A percentile compares a stretch with the other conserved stretches of the same genome.
phyloP scores from a whole-genome alignment of 495 filamentous ascomycete species.

The Podospora pseudopauciseta region DNA sequence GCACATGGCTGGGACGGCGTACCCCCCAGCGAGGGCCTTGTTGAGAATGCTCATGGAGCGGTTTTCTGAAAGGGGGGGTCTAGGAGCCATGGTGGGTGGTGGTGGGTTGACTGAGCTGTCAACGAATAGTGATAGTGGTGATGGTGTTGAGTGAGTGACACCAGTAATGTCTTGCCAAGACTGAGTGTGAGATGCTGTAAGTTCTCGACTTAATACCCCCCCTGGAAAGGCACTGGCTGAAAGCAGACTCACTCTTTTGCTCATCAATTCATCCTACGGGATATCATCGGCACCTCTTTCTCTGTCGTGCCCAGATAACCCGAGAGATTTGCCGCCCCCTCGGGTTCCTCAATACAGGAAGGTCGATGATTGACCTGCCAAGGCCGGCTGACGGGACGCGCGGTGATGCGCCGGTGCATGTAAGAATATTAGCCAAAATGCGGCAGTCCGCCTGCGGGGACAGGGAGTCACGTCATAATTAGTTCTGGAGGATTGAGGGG shows the following conservation, averaged over 20 bases:
- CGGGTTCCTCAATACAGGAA: conserved; percentile 27
- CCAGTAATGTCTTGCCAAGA: background rate
- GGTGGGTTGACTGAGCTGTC: background rate
- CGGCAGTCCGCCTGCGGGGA: conserved; percentile 21
- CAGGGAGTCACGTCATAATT: conserved; percentile 24
- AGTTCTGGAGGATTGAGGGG: conserved; percentile 16
- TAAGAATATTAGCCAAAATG: conserved; percentile 26
- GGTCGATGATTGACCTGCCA: conserved; percentile 18
- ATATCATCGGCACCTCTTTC: conserved; percentile 13
- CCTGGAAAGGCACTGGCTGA: background rate
- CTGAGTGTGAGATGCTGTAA: background rate
- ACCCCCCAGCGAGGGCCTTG: conserved; percentile 60
- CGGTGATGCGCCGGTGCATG: conserved; percentile 8
- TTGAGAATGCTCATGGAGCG: conserved; percentile 66
- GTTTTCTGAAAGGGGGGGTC: conserved; percentile 53
- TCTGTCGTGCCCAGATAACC: conserved; percentile 5
- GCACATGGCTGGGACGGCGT: conserved; percentile 73
- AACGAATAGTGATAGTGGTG: conserved; percentile 4
- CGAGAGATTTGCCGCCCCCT: conserved; percentile 22
- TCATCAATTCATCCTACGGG: background rate
- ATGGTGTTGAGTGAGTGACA: background rate
- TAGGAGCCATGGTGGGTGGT: conserved; percentile 41
- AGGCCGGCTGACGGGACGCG: conserved; percentile 15
- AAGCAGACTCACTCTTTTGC: background rate
- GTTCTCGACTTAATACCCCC: background rate